phyloP scores from a whole-genome alignment of 192 early-diverging fungal genomes.

The Gamsiella multidivaricata region DNA sequence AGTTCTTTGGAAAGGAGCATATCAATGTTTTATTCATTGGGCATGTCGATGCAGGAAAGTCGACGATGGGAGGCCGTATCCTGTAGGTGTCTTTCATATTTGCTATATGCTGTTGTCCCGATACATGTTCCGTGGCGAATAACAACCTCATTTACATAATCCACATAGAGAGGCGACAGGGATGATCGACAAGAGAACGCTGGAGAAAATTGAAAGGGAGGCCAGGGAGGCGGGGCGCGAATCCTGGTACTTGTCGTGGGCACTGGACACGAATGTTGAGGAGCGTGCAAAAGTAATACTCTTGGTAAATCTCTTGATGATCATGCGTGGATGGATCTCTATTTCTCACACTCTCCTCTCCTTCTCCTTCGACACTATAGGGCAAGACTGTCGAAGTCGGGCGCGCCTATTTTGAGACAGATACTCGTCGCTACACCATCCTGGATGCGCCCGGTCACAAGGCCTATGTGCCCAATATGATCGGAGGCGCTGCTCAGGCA shows the following conservation, averaged over 20 bases:
- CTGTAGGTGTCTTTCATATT: constrained; percentile 64
- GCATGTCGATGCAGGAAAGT: constrained; percentile 97
- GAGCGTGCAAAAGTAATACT: constrained; percentile 86
- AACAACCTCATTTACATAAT: no score
- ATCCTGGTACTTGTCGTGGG: constrained; percentile 99
- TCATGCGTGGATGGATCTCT: background rate
- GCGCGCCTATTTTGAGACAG: constrained; percentile 95
- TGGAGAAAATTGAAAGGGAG: constrained; percentile 99
- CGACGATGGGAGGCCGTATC: constrained; percentile 97
- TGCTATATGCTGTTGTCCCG: background rate
- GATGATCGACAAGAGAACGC: constrained; percentile 99
- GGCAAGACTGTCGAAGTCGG: constrained; percentile 98
- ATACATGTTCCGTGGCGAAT: no score
- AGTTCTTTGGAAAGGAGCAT: constrained; percentile 90
- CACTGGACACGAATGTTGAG: constrained; percentile 94
- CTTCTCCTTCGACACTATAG: constrained; percentile 27
- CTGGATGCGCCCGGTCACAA: constrained; percentile 98
- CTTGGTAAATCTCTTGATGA: background rate
- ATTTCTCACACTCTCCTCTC: background rate
- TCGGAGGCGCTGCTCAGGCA: constrained; percentile 94
- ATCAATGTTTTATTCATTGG: constrained; percentile 98
- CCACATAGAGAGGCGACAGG: constrained; percentile 80
- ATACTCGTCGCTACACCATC: constrained; percentile 94
- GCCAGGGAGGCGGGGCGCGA: constrained; percentile 97
- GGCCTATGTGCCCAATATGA: constrained; percentile 97